These are phyloP conservation scores for Saturnispora halmiae DNA, from an alignment of 805 yeast species.

Conservation along the genomic window DNA sequence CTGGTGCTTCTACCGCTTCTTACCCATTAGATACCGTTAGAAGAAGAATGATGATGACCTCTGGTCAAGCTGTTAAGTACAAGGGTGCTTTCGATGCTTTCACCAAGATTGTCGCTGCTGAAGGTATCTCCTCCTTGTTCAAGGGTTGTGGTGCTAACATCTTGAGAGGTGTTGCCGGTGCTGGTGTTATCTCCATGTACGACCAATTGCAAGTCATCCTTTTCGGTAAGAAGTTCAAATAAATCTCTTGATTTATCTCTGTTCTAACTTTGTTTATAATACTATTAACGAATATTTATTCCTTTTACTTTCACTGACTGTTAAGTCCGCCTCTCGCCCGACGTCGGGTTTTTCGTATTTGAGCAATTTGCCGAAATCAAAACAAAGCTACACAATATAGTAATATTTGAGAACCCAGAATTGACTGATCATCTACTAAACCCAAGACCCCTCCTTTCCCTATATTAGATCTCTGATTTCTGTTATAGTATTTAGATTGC, in stretches of 20 bases:
- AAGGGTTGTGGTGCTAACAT: conserved; percentile 99
- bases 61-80: conserved; percentile 97
- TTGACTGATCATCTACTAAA: no score
- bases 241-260: conserved; percentile 23
- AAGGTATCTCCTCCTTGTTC: conserved; percentile 89
- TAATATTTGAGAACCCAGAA: no score
- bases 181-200: conserved; percentile 97
- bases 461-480: no score
- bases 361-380: no score
- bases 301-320: not conserved
- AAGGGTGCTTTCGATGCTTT: conserved; percentile 91
- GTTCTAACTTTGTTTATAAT: conserved; percentile 10
- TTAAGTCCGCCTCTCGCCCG: no score
- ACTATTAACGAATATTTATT: conserved; percentile 12
- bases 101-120: conserved; percentile 87
- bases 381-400: no score
- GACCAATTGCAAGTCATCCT: conserved; percentile 92
- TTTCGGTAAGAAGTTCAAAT: conserved; percentile 92
- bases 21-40: conserved; percentile 98
- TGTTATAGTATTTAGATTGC: no score
- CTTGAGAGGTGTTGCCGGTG: conserved; percentile 99
- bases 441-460: no score
- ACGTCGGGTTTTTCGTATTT: no score
- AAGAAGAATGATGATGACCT: conserved; percentile 99
- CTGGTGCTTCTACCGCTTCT: conserved; percentile 97